Evolutionary conservation across 805 yeast species (phyloP), one percentile per base, ranked within the genome.

Genomic region (Sugiyamaella smithiae): DNA sequence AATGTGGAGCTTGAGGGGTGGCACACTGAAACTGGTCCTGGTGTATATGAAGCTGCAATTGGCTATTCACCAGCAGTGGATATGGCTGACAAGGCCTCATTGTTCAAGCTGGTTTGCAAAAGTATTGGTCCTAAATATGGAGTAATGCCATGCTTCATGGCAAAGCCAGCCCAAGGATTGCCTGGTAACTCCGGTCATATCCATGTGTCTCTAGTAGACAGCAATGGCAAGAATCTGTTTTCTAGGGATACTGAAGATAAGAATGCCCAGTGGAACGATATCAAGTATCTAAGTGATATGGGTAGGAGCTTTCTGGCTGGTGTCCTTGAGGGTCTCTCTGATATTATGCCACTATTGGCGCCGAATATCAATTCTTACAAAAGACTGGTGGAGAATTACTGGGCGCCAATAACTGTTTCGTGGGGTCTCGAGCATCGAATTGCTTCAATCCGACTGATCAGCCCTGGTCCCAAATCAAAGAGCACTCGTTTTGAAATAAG

Each of bases 21-120:
- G 60, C 69, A 65, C 45, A 62, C 68, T 2, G 69, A 65, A 35
- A 63, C 68, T 5, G 69, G 69, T 3, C 69, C 69, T 6, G 69
- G 69, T 12, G 69, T 65, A 6, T 62, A 56, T 36, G 69, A 65
- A 43, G 67, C 67, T 23, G 69, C 69, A 3, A 55, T 65, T 37
- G 65, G 56, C 19, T 65, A 63, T 43, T 47, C 57, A 24, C 50
- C 59, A 24, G 68, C 66, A 12, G 46, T 36, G 6, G 40, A 54
- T 3, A 56, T 65, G 48, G 68, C 68, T 11, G 69, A 65, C 46
- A 57, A 61, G 40, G 57, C 67, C 17, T 51, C 58, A 5, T 48
- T 65, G 37, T 65, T 65, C 58, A 65, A 65, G 47, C 54, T 61
- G 22, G 49, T 64, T 8, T 57, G 59, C 52, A 63, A 65, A 31